Base-by-base conservation (phyloP, 768 basidiomycete species). In the Coprinopsis sp. region DNA sequence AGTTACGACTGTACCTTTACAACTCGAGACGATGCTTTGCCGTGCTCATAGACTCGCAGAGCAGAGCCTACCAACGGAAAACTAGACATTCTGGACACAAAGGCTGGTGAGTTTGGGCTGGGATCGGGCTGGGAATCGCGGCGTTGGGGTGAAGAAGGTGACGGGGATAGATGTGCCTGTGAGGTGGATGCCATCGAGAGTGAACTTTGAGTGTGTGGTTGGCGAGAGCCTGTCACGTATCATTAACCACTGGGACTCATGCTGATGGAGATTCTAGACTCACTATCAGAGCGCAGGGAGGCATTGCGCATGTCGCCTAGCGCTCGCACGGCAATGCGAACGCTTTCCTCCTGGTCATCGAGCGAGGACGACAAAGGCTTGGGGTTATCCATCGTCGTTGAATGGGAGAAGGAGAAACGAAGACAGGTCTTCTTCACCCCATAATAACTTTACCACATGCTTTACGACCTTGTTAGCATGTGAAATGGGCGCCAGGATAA, bases 11-110 rank as follows among this genome's bases (percentile, higher is more conserved):
- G n/a, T n/a, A 89, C 90, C 74, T 92, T 91, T 53, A 93, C 87
- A 36, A 92, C 87, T 28, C 87, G 71, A 8, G 88, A 91, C 53
- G 79, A 81, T 6, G 85, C 87, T 64, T 92, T 93, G 34, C 84
- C 82, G 16, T 88, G 81, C 59, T 91, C 89, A 54, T 91, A 91
- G 0, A 77, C 82, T 10, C 81, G 66, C 14, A 91, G 57, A 1
- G 87, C 90, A 18, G 79, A 76, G 53, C 79, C 80, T 7, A 92
- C 81, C 40, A 90, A 70, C 0, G 90, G 90, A 7, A 91, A 50
- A 49, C 72, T 77, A 2, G 86, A 77, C 54, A 91, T 77, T 33
- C 89, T 64, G 27, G 66, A 64, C 39, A 74, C 67, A 28, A 72
- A 70, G 14, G 57, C 58, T 3, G 67, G 57, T 29, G 67, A 63